These are phyloP conservation scores for Ormosia emarginata DNA, from an alignment of 306 rosid genomes.

Conservation along the genomic window DNA sequence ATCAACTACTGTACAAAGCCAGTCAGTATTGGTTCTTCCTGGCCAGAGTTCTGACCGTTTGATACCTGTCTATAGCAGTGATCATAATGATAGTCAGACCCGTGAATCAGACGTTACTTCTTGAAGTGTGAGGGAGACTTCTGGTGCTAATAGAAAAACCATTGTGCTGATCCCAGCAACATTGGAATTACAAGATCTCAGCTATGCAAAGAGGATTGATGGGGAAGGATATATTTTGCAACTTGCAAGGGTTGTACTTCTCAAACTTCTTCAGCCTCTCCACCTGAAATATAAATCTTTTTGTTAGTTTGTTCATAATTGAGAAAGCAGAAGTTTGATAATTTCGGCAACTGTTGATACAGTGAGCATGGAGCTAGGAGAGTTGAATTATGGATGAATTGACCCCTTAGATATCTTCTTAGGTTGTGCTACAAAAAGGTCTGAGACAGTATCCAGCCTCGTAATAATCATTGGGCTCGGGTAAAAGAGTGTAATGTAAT, in stretches of 20 bases:
- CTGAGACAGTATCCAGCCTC: background rate
- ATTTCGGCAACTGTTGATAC: slow-evolving; percentile 31
- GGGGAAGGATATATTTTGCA: slow-evolving; percentile 8
- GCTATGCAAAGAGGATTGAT: slow-evolving; percentile 2
- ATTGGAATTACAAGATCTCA: slow-evolving; percentile 9
- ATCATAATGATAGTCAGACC: slow-evolving; percentile 31
- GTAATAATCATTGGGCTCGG: slow-evolving; percentile 15
- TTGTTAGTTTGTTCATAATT: slow-evolving; percentile 26
- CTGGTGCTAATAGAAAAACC: slow-evolving; percentile 1
- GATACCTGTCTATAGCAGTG: slow-evolving; percentile 19
- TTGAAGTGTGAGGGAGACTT: slow-evolving; percentile 19
- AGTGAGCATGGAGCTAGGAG: slow-evolving; percentile 34
- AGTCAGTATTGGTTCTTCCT: slow-evolving; percentile 35
- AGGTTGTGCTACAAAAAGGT: slow-evolving; percentile 11
- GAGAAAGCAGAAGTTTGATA: slow-evolving; percentile 30
- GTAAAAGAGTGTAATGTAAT: slow-evolving; percentile 22
- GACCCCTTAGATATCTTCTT: slow-evolving; percentile 16
- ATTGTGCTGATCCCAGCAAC: slow-evolving; percentile 20
- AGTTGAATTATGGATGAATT: slow-evolving; percentile 27
- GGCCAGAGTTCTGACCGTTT: slow-evolving; percentile 38
- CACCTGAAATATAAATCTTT: slow-evolving; percentile 14
- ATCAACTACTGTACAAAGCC: slow-evolving; percentile 43
- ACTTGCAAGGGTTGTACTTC: slow-evolving; percentile 15
- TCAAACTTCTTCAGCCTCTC: slow-evolving; percentile 17
- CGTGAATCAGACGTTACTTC: slow-evolving; percentile 24